Conservation (phyloP, 305 asterid species). For the Withania somnifera region DNA sequence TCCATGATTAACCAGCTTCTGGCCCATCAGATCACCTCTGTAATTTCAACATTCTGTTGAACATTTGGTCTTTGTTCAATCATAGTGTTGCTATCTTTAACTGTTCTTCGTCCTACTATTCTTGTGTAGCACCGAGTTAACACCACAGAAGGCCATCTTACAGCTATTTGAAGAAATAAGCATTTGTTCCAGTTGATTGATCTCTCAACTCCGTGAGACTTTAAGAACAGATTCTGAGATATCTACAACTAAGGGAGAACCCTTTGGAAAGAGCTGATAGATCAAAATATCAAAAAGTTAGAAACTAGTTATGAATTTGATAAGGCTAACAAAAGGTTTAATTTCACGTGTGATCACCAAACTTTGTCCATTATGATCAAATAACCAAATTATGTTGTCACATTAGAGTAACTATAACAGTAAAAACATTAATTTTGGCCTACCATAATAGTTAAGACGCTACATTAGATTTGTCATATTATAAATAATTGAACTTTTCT, state of each 20-base stretch:
- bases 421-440: background rate
- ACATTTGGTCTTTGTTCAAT: background rate
- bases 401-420: background rate
- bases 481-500: background rate
- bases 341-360: background rate
- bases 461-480: background rate
- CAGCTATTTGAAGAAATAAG: slow-evolving; percentile 16
- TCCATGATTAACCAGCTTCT: background rate
- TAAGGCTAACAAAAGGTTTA: background rate
- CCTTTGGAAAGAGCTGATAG: slow-evolving; percentile 45
- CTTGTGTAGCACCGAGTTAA: background rate
- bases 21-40: background rate
- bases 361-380: background rate
- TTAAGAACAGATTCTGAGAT: slow-evolving; percentile 50
- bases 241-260: slow-evolving; percentile 36
- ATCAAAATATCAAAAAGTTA: background rate
- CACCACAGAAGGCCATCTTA: background rate
- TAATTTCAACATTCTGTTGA: background rate
- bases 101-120: background rate
- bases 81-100: background rate
- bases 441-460: too few relatives aligned
- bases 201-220: slow-evolving; percentile 39
- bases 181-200: slow-evolving; percentile 21
- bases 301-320: background rate
- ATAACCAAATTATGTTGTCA: background rate